phyloP scores from a whole-genome alignment of 2,329 filamentous ascomycete species.

The Acrodontium crateriforme region DNA sequence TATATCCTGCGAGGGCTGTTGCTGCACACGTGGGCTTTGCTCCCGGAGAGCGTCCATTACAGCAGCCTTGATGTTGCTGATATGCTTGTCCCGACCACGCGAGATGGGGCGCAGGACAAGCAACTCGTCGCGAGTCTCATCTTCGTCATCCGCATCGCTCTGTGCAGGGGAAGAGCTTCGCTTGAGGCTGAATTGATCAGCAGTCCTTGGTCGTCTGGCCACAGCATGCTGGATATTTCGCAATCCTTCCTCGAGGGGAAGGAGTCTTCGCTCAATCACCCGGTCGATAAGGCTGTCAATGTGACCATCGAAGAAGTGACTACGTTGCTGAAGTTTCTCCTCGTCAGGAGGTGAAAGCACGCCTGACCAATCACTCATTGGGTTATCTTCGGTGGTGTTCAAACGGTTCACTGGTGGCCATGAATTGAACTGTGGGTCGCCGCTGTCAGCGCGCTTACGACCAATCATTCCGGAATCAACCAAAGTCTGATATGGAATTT shows the following conservation, averaged over 20 bases:
- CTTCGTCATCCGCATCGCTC: conserved; percentile 91
- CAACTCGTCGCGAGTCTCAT: conserved; percentile 48
- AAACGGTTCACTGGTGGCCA: conserved; percentile 42
- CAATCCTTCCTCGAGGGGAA: conserved; percentile 69
- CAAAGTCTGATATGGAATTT: conserved; percentile 4
- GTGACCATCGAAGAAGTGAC: conserved; percentile 79
- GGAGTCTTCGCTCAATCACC: conserved; percentile 60
- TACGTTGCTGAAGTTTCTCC: conserved; percentile 65
- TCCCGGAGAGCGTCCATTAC: conserved; percentile 48
- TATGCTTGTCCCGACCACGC: conserved; percentile 60
- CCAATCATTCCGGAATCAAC: conserved; percentile 21
- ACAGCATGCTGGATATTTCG: conserved; percentile 49
- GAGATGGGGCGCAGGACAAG: conserved; percentile 62
- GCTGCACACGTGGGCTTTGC: conserved; percentile 12
- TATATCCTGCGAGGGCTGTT: conserved; percentile 15
- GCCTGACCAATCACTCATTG: conserved; percentile 84
- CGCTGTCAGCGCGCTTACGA: conserved; percentile 22
- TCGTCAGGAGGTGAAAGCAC: conserved; percentile 72
- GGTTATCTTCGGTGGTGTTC: conserved; percentile 48
- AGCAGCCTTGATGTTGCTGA: conserved; percentile 59
- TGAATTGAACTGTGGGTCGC: conserved; percentile 29
- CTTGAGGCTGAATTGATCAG: conserved; percentile 26
- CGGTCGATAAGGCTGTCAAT: conserved; percentile 76
- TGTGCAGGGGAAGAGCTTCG: conserved; percentile 41
- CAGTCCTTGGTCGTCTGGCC: conserved; percentile 50